Conservation (phyloP, 768 basidiomycete genomes). For the Rhodotorula diobovata region DNA sequence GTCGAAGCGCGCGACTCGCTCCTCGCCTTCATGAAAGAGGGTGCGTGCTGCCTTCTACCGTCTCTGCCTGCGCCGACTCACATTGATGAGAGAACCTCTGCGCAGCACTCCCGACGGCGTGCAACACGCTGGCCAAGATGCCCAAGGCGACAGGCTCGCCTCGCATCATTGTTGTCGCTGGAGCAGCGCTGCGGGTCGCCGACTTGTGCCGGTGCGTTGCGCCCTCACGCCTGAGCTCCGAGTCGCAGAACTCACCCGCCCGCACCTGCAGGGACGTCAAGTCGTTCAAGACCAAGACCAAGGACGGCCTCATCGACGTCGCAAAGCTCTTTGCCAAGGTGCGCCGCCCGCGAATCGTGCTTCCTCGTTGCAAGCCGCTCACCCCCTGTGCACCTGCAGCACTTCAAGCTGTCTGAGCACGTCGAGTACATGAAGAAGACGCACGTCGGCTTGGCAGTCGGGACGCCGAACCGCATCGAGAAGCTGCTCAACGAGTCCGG, state of each 20-base stretch:
- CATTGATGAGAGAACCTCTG: not conserved
- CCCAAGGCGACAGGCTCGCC: conserved; percentile 78
- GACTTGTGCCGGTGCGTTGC: conserved; percentile 74
- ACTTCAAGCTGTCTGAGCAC: conserved; percentile 86
- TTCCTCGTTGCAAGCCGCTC: not conserved
- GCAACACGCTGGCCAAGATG: conserved; percentile 65
- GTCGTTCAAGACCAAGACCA: conserved; percentile 47
- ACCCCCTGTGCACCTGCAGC: conserved; percentile 43
- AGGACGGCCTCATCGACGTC: conserved; percentile 72
- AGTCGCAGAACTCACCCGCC: not conserved
- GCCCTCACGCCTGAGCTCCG: conserved; percentile 31
- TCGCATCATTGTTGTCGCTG: conserved; percentile 74
- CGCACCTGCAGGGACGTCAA: conserved; percentile 42
- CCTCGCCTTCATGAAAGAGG: conserved; percentile 68
- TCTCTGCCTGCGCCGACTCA: not conserved
- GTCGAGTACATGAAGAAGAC: conserved; percentile 74
- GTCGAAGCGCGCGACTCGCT: conserved; percentile 70
- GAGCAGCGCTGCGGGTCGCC: conserved; percentile 86
- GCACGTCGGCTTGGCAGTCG: conserved; percentile 81
- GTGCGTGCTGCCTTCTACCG: conserved; percentile 50
- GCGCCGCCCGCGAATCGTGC: not conserved
- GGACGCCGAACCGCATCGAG: conserved; percentile 85
- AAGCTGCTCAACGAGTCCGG: conserved; percentile 58
- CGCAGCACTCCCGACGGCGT: conserved; percentile 63
- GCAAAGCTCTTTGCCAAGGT: conserved; percentile 86